phyloP scores from a whole-genome alignment of 1,284 basidiomycete genomes.

The Sporisorium sorghi region DNA sequence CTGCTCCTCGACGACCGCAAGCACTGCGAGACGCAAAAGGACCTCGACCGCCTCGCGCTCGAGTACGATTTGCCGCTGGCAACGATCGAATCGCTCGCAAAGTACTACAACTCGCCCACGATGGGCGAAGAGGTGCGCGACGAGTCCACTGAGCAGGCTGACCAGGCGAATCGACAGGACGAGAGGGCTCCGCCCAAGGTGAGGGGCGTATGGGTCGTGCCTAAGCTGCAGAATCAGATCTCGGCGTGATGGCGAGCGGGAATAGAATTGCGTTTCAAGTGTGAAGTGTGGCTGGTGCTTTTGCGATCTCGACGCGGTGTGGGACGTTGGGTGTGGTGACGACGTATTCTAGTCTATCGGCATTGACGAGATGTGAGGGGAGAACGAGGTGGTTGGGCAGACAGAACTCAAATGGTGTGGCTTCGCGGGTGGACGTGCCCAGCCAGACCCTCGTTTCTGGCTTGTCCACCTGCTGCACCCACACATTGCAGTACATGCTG shows the following conservation, averaged over 20 bases:
- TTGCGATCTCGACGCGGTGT: background rate
- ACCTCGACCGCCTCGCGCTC: constrained; percentile 43
- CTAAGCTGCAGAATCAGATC: constrained; percentile 33
- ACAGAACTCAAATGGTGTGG: constrained; percentile 30
- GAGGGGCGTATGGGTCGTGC: constrained; percentile 44
- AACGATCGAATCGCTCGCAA: constrained; percentile 38
- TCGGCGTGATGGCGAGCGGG: constrained; percentile 3
- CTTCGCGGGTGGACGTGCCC: constrained; percentile 45
- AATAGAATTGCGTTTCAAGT: background rate
- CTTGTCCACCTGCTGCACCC: constrained; percentile 17
- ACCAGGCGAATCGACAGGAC: constrained; percentile 38
- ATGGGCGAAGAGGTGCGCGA: constrained; percentile 51
- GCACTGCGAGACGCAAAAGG: constrained; percentile 42
- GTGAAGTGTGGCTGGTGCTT: constrained; percentile 3
- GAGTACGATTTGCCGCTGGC: constrained; percentile 51
- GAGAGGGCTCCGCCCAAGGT: constrained; percentile 40
- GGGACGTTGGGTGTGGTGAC: constrained; percentile 18
- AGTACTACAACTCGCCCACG: constrained; percentile 52
- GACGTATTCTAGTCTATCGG: constrained; percentile 15
- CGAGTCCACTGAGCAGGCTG: constrained; percentile 17
- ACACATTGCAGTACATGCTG: constrained; percentile 25
- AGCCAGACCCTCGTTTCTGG: constrained; percentile 27
- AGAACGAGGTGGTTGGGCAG: constrained; percentile 13
- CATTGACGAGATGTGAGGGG: background rate
- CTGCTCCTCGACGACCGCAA: constrained; percentile 51